Evolutionary conservation across 2,329 filamentous ascomycete species (phyloP).

Genomic region (Aspergillus luchuensis): DNA sequence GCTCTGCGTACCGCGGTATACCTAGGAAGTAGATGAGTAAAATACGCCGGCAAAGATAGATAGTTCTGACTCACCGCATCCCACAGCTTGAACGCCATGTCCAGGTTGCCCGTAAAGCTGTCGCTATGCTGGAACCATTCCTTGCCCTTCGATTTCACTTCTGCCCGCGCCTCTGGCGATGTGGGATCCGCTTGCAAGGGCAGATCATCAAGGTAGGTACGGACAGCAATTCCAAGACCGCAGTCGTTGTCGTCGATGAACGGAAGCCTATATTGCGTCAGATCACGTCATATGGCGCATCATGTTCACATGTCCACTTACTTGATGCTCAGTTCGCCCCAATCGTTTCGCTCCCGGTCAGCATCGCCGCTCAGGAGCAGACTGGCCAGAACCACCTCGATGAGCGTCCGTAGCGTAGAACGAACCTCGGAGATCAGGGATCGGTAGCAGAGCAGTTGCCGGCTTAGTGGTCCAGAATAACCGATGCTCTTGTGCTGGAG

Average conservation of each 20-base stretch:
- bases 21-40: conserved; percentile 37
- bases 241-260: conserved; percentile 50
- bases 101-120: conserved; percentile 60
- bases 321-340: conserved; percentile 71
- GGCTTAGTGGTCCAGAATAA: conserved; percentile 91
- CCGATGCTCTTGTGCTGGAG: conserved; percentile 82
- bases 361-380: conserved; percentile 81
- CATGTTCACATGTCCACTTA: conserved; percentile 45
- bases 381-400: conserved; percentile 78
- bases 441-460: conserved; percentile 83
- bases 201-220: conserved; percentile 55
- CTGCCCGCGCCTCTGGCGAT: conserved; percentile 50
- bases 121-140: conserved; percentile 64
- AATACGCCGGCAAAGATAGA: background rate
- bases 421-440: conserved; percentile 80
- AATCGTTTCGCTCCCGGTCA: conserved; percentile 67
- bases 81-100: conserved; percentile 64
- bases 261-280: conserved; percentile 38
- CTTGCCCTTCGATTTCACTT: conserved; percentile 55
- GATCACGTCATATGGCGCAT: background rate
- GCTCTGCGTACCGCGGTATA: conserved; percentile 60
- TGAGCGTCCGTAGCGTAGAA: conserved; percentile 74
- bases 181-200: conserved; percentile 59
- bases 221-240: conserved; percentile 51
- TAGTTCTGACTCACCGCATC: conserved; percentile 57